Percentiles rank a stretch among this genome's conserved stretches.
Conservation (phyloP, 2,329 filamentous ascomycete species). For the Penicillium sp. region DNA sequence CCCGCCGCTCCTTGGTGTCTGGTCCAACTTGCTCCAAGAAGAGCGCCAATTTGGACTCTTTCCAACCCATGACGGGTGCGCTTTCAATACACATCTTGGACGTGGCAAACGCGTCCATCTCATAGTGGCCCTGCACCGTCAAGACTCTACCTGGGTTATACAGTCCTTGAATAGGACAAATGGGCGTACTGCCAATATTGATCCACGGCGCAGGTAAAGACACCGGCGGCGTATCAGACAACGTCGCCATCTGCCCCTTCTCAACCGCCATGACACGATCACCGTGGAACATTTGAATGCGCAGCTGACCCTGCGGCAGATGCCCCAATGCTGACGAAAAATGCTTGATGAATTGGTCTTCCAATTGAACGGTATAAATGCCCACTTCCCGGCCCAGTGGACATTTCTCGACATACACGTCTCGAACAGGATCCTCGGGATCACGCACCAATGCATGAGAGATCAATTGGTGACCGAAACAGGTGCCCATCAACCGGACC, state of each 20-base stretch:
- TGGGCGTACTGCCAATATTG: slow-evolving; percentile 21
- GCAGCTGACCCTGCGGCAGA: slow-evolving; percentile 12
- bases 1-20: slow-evolving; percentile 14
- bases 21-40: slow-evolving; percentile 21
- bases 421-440: slow-evolving; percentile 12
- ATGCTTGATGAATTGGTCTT: slow-evolving; percentile 10
- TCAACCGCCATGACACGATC: slow-evolving; percentile 22
- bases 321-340: slow-evolving; percentile 14
- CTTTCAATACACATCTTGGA: slow-evolving; percentile 21
- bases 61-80: slow-evolving; percentile 19
- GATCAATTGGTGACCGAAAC: slow-evolving; percentile 31
- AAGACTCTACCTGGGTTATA: slow-evolving; percentile 19
- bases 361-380: slow-evolving; percentile 18
- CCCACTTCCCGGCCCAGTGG: slow-evolving; percentile 20
- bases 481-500: slow-evolving; percentile 31
- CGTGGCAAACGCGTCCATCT: slow-evolving; percentile 21
- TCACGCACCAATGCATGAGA: slow-evolving; percentile 18
- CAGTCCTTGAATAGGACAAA: slow-evolving; percentile 22
- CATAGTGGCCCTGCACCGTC: slow-evolving; percentile 22
- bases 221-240: slow-evolving; percentile 17
- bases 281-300: slow-evolving; percentile 23
- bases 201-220: slow-evolving; percentile 20
- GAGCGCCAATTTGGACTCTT: slow-evolving; percentile 19
- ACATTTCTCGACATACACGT: slow-evolving; percentile 22
- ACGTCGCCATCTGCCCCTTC: slow-evolving; percentile 13